These are phyloP conservation scores for Botrytis aclada DNA, from an alignment of 2,329 filamentous ascomycete species.

Conservation along the genomic window DNA sequence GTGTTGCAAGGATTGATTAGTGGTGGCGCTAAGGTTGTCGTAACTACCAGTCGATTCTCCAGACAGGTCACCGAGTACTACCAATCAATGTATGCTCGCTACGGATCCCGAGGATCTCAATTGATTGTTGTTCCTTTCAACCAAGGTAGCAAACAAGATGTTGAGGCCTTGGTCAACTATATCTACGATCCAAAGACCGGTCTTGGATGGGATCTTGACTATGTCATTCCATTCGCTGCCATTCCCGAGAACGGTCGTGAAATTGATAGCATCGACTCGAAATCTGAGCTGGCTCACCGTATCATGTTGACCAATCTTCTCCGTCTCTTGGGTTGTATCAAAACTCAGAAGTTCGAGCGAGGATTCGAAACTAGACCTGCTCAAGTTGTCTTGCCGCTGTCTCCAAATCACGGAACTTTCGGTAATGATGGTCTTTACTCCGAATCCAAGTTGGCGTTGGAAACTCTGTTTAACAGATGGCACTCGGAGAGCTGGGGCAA, in stretches of 20 bases:
- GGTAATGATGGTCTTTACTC: constrained; percentile 97
- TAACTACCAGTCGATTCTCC: constrained; percentile 95
- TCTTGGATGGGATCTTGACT: constrained; percentile 97
- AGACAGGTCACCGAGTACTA: constrained; percentile 98
- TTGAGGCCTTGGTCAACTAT: constrained; percentile 90
- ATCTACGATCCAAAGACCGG: constrained; percentile 96
- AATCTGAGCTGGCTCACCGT: constrained; percentile 94
- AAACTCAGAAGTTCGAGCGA: constrained; percentile 81
- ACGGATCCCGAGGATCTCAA: constrained; percentile 89
- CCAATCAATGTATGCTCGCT: constrained; percentile 96
- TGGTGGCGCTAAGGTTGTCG: constrained; percentile 93
- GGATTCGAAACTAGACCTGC: constrained; percentile 94
- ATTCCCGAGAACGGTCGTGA: constrained; percentile 97
- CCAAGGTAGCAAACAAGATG: constrained; percentile 96
- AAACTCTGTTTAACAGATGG: constrained; percentile 98
- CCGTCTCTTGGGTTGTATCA: constrained; percentile 85
- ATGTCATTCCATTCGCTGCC: constrained; percentile 91
- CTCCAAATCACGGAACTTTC: constrained; percentile 97
- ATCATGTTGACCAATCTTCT: constrained; percentile 99
- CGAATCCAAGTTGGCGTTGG: constrained; percentile 93
- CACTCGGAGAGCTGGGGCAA: constrained; percentile 96
- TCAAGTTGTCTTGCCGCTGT: constrained; percentile 92
- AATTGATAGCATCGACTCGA: constrained; percentile 94
- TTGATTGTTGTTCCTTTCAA: constrained; percentile 99
- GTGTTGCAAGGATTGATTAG: constrained; percentile 94